Evolutionary conservation across 2,329 filamentous ascomycete species (phyloP), one percentile per base, ranked within the genome.

Genomic region (Tolypocladium ophioglossoides): DNA sequence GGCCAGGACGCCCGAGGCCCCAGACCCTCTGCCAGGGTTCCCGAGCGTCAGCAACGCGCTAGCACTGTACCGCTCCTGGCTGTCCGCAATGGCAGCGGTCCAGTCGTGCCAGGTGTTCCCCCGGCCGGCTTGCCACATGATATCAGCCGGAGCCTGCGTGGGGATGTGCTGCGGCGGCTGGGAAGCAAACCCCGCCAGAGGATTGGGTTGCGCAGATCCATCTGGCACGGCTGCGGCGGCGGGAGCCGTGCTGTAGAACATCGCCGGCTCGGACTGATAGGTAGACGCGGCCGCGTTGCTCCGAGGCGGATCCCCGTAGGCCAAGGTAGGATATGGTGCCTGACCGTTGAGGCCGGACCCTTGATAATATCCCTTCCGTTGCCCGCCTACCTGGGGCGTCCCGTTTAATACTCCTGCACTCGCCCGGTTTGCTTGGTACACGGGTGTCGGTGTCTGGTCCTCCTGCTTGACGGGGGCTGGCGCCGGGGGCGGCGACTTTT

Each of bases 41-140:
- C 74, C 76, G 4, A 80, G 66, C 1, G 72, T 75, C 57, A 80
- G 66, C 14, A 80, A 65, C 16, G 77, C 72, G 48, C 70, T 75
- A 32, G 76, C 76, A 56, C 74, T 75, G 63, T 75, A 79, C 27
- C 74, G 70, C 47, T 78, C 75, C 55, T 77, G 74, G 37, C 66
- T 74, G 58, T 78, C 74, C 37, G 74, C 71, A 32, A 81, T 74
- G 52, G 77, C 75, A 0, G 73, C 70, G 10, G 77, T 75, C 78
- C 78, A 82, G 64, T 80, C 75, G 18, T 78, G 72, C 78, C 78
- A 82, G 0, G 75, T 70, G 56, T 75, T 79, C 9, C 68, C 70
- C 4, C 67, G 63, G 12, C 58, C 57, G 4, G 55, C 60, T 38
- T 65, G 65, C 68, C 65, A 72, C 58, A 70, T 64, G 56, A 64